Percentiles rank a stretch among this genome's conserved stretches.
These are phyloP conservation scores for Beta vulgaris DNA, from an alignment of 148 eudicot species.

Conservation along the genomic window DNA sequence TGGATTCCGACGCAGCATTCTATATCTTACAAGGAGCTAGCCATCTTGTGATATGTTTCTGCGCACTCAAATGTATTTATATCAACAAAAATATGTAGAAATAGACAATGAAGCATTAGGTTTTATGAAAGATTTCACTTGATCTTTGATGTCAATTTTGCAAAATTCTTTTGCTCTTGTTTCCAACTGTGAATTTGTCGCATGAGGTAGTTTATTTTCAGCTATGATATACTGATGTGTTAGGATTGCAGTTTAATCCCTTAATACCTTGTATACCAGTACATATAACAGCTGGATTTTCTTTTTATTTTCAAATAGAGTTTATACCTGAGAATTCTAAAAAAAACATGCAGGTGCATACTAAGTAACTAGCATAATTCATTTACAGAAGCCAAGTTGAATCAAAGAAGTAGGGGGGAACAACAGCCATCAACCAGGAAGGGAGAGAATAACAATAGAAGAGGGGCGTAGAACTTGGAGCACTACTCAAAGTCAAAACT, in stretches of 20 bases:
- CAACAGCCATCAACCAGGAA: no score
- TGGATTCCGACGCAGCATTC: constrained; percentile 10
- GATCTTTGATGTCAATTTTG: constrained; percentile 17
- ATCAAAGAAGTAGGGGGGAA: no score
- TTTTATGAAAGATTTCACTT: background rate
- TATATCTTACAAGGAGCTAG: constrained; percentile 5
- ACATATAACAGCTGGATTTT: no score
- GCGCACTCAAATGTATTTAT: constrained; percentile 19
- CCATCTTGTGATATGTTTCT: constrained; percentile 8
- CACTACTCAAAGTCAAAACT: no score
- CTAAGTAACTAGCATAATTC: no score
- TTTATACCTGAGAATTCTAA: no score
- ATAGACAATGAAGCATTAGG: background rate
- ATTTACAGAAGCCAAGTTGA: no score
- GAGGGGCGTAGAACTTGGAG: no score
- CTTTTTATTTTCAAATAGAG: no score
- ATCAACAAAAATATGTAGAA: constrained; percentile 9
- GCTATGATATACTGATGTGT: background rate
- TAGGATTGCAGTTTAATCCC: background rate
- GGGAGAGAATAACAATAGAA: no score
- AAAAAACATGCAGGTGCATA: no score
- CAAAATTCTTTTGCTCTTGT: background rate
- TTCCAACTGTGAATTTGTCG: background rate
- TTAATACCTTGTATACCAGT: no score
- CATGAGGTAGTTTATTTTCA: background rate